Evolutionary conservation across 2,329 filamentous ascomycete species (phyloP), one percentile per base, ranked within the genome.

Genomic region (Colletotrichum sp.): DNA sequence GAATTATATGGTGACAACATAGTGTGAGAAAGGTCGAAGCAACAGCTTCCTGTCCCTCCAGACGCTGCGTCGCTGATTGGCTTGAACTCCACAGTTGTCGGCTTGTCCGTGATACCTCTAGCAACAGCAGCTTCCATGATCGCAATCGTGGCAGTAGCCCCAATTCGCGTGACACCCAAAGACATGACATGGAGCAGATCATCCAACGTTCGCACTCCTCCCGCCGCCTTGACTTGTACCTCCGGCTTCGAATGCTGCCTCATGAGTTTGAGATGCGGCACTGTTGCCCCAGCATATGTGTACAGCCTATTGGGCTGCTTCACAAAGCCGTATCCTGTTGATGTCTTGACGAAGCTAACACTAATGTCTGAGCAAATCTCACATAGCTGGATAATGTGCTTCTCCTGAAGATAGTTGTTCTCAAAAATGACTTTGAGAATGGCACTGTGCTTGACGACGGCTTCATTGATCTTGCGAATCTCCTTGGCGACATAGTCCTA

Each of bases 371-470:
- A 87, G 79, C 91, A 92, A 34, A 92, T 90, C 80, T 87, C 79
- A 79, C 91, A 92, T 0, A 93, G 83, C 8, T 82, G 84, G 11
- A 86, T 78, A 67, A 92, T 91, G 48, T 92, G 86, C 13, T 86
- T 79, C 0, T 89, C 83, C 3, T 84, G 32, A 0, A 92, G 85
- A 76, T 88, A 92, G 79, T 91, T 90, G 78, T 91, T 92, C 78
- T 93, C 90, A 71, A 93, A 92, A 65, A 92, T 93, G 67, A 92
- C 90, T 79, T 93, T 93, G 8, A 92, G 83, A 1, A 86, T 83
- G 0, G 86, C 88, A 0, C 86, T 87, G 8, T 83, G 72, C n/a
- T 80, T 79, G 1, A 80, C 79, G 5, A 91, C 90, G 0, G 84
- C 85, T 0, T 85, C 79, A 77, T 92, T 91, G 76, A 93, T 82